Percentiles rank a stretch among this genome's conserved stretches.
Conservation (phyloP, 2,329 filamentous ascomycete species). For the Fusarium musae region DNA sequence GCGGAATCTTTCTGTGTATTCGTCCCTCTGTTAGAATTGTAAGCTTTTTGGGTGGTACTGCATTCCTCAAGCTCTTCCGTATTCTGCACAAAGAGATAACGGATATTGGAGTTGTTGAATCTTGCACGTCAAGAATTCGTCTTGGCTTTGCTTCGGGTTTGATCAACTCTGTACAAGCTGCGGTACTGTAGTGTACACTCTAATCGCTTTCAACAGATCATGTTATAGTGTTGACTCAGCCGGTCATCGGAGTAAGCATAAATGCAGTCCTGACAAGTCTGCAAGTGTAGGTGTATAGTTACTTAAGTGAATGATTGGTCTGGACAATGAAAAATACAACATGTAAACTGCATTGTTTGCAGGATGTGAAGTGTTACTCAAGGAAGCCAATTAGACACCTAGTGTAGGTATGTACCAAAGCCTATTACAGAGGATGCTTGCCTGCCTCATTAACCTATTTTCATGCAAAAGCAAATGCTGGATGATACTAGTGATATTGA, state of each 20-base stretch:
- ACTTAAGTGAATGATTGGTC: background rate
- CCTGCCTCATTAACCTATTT: background rate
- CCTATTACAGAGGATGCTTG: background rate
- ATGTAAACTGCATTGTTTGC: background rate
- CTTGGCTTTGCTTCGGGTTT: background rate
- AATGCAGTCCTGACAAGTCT: background rate
- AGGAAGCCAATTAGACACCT: background rate
- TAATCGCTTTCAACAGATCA: background rate
- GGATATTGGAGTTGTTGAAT: background rate
- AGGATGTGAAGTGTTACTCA: background rate
- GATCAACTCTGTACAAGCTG: background rate
- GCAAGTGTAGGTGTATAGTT: background rate
- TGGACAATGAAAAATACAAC: background rate
- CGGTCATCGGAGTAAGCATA: background rate
- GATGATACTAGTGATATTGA: background rate
- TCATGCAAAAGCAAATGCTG: background rate
- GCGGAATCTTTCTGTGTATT: background rate
- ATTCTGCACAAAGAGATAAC: background rate
- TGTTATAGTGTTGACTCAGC: background rate
- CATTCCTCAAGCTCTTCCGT: background rate
- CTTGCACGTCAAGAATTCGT: background rate
- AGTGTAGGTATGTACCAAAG: background rate
- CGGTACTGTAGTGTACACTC: background rate
- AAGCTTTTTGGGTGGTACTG: background rate
- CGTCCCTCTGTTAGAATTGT: background rate